These are phyloP conservation scores for Suhomyces kunorum DNA, from an alignment of 1,139 yeast species.

Conservation along the genomic window DNA sequence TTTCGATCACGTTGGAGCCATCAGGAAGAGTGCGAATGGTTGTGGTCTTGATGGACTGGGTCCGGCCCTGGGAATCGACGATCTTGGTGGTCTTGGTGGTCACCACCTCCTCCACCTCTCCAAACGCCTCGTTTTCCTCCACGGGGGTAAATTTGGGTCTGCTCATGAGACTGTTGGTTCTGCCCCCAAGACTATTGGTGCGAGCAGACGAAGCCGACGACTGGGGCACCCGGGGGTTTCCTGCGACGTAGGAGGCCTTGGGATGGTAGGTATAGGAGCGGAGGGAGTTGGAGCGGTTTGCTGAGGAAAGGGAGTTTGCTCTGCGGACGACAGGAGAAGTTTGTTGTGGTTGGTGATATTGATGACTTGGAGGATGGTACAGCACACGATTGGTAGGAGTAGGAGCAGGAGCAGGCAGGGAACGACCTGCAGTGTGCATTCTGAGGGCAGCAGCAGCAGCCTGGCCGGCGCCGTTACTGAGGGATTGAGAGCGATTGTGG, in stretches of 20 bases:
- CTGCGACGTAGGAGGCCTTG: constrained; percentile 41
- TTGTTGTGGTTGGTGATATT: constrained; percentile 6
- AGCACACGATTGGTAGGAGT: constrained; percentile 4
- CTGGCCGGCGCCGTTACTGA: constrained; percentile 38
- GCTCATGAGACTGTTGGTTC: neutral
- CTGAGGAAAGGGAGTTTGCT: constrained; percentile 19
- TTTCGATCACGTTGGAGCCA: constrained; percentile 49
- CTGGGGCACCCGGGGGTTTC: constrained; percentile 31
- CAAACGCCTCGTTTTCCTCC: constrained; percentile 17
- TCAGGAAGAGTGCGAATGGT: constrained; percentile 45
- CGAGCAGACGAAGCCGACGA: constrained; percentile 13
- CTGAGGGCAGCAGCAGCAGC: constrained; percentile 49
- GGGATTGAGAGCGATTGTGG: constrained; percentile 24
- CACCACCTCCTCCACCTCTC: constrained; percentile 28
- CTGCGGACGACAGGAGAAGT: constrained; percentile 15
- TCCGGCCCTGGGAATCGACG: constrained; percentile 45
- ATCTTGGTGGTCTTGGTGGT: constrained; percentile 49
- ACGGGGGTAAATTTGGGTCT: constrained; percentile 16
- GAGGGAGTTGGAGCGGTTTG: constrained; percentile 33
- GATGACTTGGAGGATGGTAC: constrained; percentile 9
- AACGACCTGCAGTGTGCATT: constrained; percentile 24
- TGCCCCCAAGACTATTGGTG: constrained; percentile 20
- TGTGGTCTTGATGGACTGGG: constrained; percentile 46
- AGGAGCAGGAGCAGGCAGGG: constrained; percentile 9
- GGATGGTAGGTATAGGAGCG: constrained; percentile 44